A percentile compares a stretch with the other conserved stretches of the same genome.
phyloP scores from a whole-genome alignment of 2,329 filamentous ascomycete genomes.

The Leptodontidium sp. region DNA sequence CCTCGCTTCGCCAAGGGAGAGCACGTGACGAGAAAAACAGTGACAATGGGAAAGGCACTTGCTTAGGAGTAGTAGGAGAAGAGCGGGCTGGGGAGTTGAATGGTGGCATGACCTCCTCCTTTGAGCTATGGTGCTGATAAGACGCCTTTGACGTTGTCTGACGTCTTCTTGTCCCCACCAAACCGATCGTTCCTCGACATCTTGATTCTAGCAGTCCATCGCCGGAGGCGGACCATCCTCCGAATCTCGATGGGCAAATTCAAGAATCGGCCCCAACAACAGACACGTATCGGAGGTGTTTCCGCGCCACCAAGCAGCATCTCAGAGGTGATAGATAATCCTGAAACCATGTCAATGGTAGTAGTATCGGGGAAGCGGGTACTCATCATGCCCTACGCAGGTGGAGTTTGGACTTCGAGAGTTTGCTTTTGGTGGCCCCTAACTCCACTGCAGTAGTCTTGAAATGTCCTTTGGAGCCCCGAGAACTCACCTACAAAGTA shows the following conservation, averaged over 20 bases:
- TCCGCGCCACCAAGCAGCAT: neutral
- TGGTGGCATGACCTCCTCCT: neutral
- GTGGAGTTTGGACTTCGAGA: neutral
- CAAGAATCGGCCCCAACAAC: neutral
- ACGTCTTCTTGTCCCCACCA: neutral
- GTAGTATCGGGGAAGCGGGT: slow-evolving; percentile 9
- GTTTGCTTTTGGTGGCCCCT: neutral
- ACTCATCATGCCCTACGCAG: neutral
- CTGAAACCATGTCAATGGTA: neutral
- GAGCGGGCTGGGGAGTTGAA: neutral
- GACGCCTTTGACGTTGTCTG: neutral
- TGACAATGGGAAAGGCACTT: neutral
- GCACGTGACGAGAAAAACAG: neutral
- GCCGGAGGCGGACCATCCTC: slow-evolving; percentile 30
- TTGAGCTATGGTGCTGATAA: neutral
- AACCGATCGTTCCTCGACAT: neutral
- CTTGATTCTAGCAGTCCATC: slow-evolving; percentile 4
- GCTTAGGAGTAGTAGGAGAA: neutral
- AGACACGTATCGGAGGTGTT: slow-evolving; percentile 1
- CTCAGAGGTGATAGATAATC: neutral
- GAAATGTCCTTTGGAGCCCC: neutral
- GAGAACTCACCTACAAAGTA: neutral
- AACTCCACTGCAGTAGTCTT: neutral
- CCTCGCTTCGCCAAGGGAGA: neutral
- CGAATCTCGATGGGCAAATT: slow-evolving; percentile 33